These are phyloP conservation scores for Daedaleopsis sinensis DNA, from an alignment of 768 basidiomycete species.

Conservation along the genomic window DNA sequence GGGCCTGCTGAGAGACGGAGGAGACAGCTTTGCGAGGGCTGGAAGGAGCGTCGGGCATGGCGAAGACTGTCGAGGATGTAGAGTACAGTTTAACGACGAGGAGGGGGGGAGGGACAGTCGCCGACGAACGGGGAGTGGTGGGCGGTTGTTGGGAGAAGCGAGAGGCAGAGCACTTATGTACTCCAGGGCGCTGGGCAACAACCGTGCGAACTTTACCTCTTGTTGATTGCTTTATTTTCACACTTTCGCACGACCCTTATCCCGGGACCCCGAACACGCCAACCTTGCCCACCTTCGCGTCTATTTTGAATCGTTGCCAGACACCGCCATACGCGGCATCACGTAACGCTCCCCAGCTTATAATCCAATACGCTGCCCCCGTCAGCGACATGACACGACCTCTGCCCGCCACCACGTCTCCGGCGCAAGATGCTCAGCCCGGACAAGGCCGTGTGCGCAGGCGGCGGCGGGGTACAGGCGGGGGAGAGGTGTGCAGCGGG, in stretches of 20 bases:
- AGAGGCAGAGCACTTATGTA: slow-evolving; percentile 41
- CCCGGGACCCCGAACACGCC: slow-evolving; percentile 20
- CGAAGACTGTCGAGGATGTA: slow-evolving; percentile 25
- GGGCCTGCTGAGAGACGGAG: slow-evolving; percentile 33
- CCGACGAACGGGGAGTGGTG: slow-evolving; percentile 26
- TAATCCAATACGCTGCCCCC: not conserved
- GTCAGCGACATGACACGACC: not conserved
- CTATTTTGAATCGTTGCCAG: slow-evolving; percentile 3
- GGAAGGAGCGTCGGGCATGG: slow-evolving; percentile 38
- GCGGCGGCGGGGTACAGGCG: slow-evolving; percentile 3
- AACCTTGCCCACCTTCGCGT: slow-evolving; percentile 7
- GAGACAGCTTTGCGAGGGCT: slow-evolving; percentile 36
- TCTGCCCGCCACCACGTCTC: too few species aligned
- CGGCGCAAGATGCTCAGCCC: too few species aligned
- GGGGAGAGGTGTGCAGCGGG: slow-evolving; percentile 3
- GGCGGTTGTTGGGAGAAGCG: slow-evolving; percentile 25
- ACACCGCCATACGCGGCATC: slow-evolving; percentile 14
- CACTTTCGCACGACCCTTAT: slow-evolving; percentile 2
- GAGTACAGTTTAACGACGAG: slow-evolving; percentile 9
- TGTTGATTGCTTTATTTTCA: slow-evolving; percentile 18
- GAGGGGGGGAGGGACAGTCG: slow-evolving; percentile 11
- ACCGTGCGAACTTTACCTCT: slow-evolving; percentile 26
- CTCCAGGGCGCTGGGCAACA: slow-evolving; percentile 28
- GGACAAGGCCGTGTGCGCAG: not conserved
- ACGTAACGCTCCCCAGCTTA: slow-evolving; percentile 11